A percentile compares a stretch with the other conserved stretches of the same genome.
These are phyloP conservation scores for Helichrysum umbraculigerum DNA, from an alignment of 129 eudicot species.

Conservation along the genomic window DNA sequence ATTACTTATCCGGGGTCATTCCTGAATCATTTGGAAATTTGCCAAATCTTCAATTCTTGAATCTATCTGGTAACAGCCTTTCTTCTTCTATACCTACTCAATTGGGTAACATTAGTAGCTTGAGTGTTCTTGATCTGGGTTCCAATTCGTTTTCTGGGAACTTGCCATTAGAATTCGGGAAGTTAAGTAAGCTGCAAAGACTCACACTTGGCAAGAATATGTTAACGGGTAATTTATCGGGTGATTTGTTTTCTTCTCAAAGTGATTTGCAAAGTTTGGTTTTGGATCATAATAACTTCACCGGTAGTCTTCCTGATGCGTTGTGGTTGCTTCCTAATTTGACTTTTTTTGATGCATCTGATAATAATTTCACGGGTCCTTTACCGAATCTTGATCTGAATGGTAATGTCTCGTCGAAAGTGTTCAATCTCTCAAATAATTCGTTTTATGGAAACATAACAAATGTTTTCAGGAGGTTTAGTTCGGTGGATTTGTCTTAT, in stretches of 20 bases:
- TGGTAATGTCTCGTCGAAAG: slow-evolving; percentile 35
- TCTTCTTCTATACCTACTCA: slow-evolving; percentile 65
- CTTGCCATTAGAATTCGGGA: slow-evolving; percentile 51
- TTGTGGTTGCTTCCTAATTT: slow-evolving; percentile 75
- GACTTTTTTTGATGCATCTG: slow-evolving; percentile 63
- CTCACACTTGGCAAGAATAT: slow-evolving; percentile 53
- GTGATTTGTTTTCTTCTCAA: slow-evolving; percentile 46
- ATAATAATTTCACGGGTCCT: slow-evolving; percentile 68
- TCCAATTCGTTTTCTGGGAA: slow-evolving; percentile 56
- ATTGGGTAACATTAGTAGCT: slow-evolving; percentile 59
- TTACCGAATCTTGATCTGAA: slow-evolving; percentile 48
- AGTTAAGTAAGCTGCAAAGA: slow-evolving; percentile 51
- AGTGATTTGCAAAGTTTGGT: slow-evolving; percentile 53
- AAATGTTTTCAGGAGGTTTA: slow-evolving; percentile 49
- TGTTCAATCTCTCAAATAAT: slow-evolving; percentile 70
- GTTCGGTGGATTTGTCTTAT: slow-evolving; percentile 59
- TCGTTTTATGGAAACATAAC: slow-evolving; percentile 65
- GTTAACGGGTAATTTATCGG: slow-evolving; percentile 52
- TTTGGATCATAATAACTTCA: slow-evolving; percentile 51
- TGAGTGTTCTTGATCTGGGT: slow-evolving; percentile 74
- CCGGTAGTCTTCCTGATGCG: slow-evolving; percentile 52
- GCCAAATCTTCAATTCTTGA: slow-evolving; percentile 48
- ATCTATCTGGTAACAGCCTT: slow-evolving; percentile 66
- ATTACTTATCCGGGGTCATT: slow-evolving; percentile 70
- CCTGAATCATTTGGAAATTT: slow-evolving; percentile 66